These are phyloP conservation scores for Nakazawaea peltata DNA, from an alignment of 805 yeast species.

Conservation along the genomic window DNA sequence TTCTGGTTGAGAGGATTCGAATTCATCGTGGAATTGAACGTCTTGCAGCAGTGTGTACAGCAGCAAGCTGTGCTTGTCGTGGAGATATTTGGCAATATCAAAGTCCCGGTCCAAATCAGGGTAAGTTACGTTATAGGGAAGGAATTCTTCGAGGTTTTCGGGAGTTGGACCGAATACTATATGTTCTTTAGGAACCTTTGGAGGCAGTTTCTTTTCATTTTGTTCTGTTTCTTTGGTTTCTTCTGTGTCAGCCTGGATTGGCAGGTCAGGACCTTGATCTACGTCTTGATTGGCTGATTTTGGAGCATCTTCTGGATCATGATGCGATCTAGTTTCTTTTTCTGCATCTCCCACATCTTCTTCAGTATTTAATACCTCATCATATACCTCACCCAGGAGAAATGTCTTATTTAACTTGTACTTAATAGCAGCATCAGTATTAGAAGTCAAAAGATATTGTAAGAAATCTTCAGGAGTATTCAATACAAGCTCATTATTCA, in stretches of 20 bases:
- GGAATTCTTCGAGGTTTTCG: constrained; percentile 19
- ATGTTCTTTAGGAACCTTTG: too few relatives aligned
- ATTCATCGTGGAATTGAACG: constrained; percentile 7
- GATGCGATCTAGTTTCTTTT: too few relatives aligned
- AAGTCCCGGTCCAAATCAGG: constrained; percentile 12
- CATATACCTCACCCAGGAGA: constrained; percentile 4
- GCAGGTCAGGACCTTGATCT: background rate
- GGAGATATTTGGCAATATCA: constrained; percentile 3
- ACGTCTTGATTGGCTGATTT: constrained; percentile 3
- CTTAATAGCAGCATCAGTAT: background rate
- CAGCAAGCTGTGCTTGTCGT: too few relatives aligned
- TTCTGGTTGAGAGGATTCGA: background rate
- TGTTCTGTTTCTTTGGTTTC: constrained; percentile 4
- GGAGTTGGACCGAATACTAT: constrained; percentile 27
- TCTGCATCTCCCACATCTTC: constrained; percentile 1
- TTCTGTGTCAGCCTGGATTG: constrained; percentile 1
- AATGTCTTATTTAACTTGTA: constrained; percentile 5
- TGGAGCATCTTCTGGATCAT: constrained; percentile 15
- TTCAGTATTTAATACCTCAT: background rate
- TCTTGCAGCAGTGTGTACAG: too few relatives aligned
- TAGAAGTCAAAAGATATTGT: constrained; percentile 4
- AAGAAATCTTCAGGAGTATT: constrained; percentile 8
- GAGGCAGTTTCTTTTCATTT: too few relatives aligned
- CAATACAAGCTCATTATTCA: constrained; percentile 3
- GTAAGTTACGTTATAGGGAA: constrained; percentile 23